Evolutionary conservation across 2,329 filamentous ascomycete genomes (phyloP).

Genomic region (Dactylellina haptotyla): DNA sequence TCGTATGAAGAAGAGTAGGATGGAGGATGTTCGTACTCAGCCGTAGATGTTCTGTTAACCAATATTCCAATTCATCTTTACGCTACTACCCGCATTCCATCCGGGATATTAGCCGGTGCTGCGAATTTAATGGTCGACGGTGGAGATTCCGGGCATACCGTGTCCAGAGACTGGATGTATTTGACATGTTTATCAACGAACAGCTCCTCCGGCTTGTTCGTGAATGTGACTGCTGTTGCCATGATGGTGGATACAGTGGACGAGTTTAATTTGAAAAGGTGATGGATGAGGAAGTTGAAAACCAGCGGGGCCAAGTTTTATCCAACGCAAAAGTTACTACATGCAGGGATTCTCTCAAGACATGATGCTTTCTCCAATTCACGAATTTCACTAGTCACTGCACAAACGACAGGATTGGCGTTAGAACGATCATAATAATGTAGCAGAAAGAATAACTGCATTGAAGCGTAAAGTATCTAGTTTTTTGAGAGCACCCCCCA

Average conservation of each 20-base stretch:
- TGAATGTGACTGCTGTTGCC: constrained; percentile 28
- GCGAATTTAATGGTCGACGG: not conserved
- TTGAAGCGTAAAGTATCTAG: constrained; percentile 18
- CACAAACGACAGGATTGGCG: not conserved
- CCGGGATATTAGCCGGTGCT: constrained; percentile 63
- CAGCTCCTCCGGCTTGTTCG: constrained; percentile 47
- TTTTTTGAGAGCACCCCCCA: not conserved
- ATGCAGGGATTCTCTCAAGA: constrained; percentile 13
- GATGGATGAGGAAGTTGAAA: not conserved
- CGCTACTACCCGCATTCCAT: constrained; percentile 59
- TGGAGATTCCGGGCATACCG: constrained; percentile 66
- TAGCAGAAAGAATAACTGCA: constrained; percentile 1
- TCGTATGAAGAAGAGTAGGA: not conserved
- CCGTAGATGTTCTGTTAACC: constrained; percentile 95
- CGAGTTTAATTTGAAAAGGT: constrained; percentile 3
- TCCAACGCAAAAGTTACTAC: constrained; percentile 50
- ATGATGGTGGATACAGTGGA: not conserved
- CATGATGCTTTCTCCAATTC: constrained; percentile 13
- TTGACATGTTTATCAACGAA: constrained; percentile 76
- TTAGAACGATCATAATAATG: not conserved
- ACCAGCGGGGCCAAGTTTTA: constrained; percentile 21
- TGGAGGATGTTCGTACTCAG: constrained; percentile 66
- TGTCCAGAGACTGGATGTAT: constrained; percentile 93
- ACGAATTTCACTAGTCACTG: too few species aligned
- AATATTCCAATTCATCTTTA: constrained; percentile 96